Evolutionary conservation across 768 basidiomycete species (phyloP), one percentile per base, ranked within the genome.

Genomic region (Naganishia onofrii): DNA sequence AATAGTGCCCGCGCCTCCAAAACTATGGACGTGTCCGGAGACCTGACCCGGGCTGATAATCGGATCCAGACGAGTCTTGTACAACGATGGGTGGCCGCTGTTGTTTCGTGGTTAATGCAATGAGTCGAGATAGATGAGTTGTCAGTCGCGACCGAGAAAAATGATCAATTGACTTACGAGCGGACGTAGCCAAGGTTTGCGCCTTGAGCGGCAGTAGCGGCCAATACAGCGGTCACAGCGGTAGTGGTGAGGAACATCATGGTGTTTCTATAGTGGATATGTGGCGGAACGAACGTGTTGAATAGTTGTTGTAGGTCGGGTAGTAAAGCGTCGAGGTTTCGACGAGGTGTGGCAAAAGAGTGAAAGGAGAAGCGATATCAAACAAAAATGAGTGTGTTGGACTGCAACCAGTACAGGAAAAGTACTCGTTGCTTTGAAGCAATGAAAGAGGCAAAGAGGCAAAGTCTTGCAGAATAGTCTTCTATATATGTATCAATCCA

Each of bases 21-120:
- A 58, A 38, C 57, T 58, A n/a, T 58, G 57, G 34, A 58, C 57
- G 23, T 58, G 57, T 21, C 57, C 57, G 19, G 57, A 58, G n/a
- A 58, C 57, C 15, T 58, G 34, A 15, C 79, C 79, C 23, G 78
- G 77, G 65, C 60, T 68, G 72, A 80, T 73, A 67, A 81, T 77
- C 12, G 79, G 79, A 68, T 81, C 79, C 55, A 81, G 70, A 42
- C 79, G 72, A 44, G 78, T 81, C 21, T 72, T 75, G 44, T 74
- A 73, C 32, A 81, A 72, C 15, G 74, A 71, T 3, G 70, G 68
- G 58, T 81, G 79, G 9, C 57, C 57, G 7, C 57, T 58, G 34
- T 2, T 5, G 48, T n/a, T n/a, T n/a, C n/a, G 48, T n/a, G 4
- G 21, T 3, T 6, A n/a, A 13, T 51, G 21, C 15, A 46, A n/a